phyloP scores from a whole-genome alignment of 495 filamentous ascomycete species.

The Hypomontagnella submonticulosa region DNA sequence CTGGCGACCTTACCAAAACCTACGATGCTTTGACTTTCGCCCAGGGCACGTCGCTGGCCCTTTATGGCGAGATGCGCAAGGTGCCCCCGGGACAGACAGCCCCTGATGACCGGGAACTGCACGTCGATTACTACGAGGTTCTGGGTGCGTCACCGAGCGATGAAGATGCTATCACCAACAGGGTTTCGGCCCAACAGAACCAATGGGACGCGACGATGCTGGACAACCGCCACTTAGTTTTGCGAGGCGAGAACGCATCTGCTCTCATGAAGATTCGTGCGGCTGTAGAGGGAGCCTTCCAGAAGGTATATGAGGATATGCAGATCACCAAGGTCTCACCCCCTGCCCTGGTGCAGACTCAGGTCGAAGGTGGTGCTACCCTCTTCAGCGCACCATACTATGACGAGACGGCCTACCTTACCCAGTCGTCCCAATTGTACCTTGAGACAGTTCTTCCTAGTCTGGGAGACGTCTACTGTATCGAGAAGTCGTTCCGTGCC shows the following conservation, averaged over 20 bases:
- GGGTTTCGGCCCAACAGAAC: slow-evolving; percentile 78
- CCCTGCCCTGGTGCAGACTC: slow-evolving; percentile 97
- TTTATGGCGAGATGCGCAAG: slow-evolving; percentile 89
- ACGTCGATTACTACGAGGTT: slow-evolving; percentile 92
- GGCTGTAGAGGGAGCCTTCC: slow-evolving; percentile 84
- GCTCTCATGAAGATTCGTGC: slow-evolving; percentile 93
- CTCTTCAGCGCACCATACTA: slow-evolving; percentile 97
- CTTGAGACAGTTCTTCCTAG: slow-evolving; percentile 94
- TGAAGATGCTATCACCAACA: slow-evolving; percentile 93
- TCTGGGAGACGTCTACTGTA: slow-evolving; percentile 94
- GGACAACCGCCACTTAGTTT: slow-evolving; percentile 89
- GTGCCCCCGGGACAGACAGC: slow-evolving; percentile 83
- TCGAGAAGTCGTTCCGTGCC: slow-evolving; percentile 98
- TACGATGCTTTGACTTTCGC: slow-evolving; percentile 92
- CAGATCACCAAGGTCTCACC: slow-evolving; percentile 87
- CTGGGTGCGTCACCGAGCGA: slow-evolving; percentile 86
- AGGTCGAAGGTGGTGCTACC: slow-evolving; percentile 95
- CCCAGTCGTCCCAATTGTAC: slow-evolving; percentile 97
- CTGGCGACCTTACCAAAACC: slow-evolving; percentile 85
- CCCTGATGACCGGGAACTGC: slow-evolving; percentile 88
- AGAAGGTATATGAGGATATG: slow-evolving; percentile 80
- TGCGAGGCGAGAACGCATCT: slow-evolving; percentile 88
- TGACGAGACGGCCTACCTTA: slow-evolving; percentile 91
- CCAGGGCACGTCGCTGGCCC: slow-evolving; percentile 85
- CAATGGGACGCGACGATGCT: slow-evolving; percentile 79